A percentile compares a stretch with the other conserved stretches of the same genome.
Evolutionary conservation across 192 early-diverging fungal genomes (phyloP).

Genomic region (Coemansia sp.): DNA sequence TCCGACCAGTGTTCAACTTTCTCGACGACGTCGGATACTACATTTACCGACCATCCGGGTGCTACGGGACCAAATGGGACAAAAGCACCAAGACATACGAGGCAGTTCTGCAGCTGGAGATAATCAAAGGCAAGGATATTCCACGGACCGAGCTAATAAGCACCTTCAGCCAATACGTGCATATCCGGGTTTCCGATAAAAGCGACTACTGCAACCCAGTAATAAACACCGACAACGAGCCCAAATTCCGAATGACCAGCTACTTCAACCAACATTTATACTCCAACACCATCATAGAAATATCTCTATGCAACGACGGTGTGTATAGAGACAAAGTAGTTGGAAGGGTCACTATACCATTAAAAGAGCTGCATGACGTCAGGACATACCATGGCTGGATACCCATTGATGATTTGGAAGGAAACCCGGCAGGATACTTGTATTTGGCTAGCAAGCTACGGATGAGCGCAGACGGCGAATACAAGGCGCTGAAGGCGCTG

Average conservation of each 20-base stretch:
- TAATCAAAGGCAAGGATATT: slow-evolving; percentile 37
- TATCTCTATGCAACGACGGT: slow-evolving; percentile 30
- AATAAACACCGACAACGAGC: slow-evolving; percentile 22
- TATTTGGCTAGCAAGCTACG: slow-evolving; percentile 29
- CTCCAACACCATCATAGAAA: slow-evolving; percentile 29
- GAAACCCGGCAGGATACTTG: slow-evolving; percentile 27
- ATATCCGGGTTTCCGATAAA: slow-evolving; percentile 15
- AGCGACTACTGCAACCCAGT: slow-evolving; percentile 18
- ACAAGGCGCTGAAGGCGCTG: neutral
- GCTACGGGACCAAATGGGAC: slow-evolving; percentile 19
- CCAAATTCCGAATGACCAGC: slow-evolving; percentile 25
- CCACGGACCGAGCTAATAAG: neutral
- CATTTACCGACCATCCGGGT: slow-evolving; percentile 24
- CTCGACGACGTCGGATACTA: slow-evolving; percentile 24
- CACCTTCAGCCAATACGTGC: slow-evolving; percentile 21
- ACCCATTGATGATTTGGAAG: slow-evolving; percentile 2
- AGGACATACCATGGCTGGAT: slow-evolving; percentile 43
- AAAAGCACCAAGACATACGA: neutral
- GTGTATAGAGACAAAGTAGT: slow-evolving; percentile 22
- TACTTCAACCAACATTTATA: slow-evolving; percentile 24
- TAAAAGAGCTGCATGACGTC: slow-evolving; percentile 38
- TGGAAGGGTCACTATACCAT: slow-evolving; percentile 25
- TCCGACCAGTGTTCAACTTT: slow-evolving; percentile 30
- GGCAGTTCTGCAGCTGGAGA: slow-evolving; percentile 15
- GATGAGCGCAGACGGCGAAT: slow-evolving; percentile 3